Evolutionary conservation across 495 filamentous ascomycete species (phyloP).

Genomic region (Cercophora sp.): DNA sequence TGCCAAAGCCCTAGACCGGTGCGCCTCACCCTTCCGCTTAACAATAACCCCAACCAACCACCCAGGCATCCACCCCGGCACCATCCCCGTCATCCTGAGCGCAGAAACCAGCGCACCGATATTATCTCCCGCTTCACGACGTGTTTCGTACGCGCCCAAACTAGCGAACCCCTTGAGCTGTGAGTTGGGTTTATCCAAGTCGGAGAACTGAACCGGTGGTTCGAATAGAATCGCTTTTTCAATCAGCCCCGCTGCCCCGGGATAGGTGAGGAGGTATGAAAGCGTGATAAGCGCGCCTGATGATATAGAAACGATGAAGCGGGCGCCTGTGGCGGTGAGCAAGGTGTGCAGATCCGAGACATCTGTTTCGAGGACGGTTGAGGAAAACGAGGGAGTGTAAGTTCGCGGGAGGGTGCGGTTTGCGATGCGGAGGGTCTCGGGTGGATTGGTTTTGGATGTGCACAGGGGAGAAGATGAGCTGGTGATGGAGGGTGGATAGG

Average conservation of each 20-base stretch:
- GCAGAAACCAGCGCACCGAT: neutral
- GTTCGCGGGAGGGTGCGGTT: neutral
- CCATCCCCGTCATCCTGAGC: neutral
- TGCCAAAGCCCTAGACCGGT: neutral
- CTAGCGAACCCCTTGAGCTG: neutral
- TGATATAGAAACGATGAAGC: constrained; percentile 7
- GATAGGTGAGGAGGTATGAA: neutral
- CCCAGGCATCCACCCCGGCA: neutral
- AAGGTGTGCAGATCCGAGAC: constrained; percentile 8
- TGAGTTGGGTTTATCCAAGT: neutral
- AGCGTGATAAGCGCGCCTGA: constrained; percentile 13
- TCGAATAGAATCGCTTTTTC: constrained; percentile 1
- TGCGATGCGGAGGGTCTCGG: neutral
- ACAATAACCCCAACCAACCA: neutral
- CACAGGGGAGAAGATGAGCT: neutral
- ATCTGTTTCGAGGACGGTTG: constrained; percentile 10
- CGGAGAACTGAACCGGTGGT: neutral
- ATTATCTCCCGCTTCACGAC: neutral
- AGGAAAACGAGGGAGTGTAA: constrained; percentile 4
- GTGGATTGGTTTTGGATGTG: neutral
- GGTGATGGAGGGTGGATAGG: constrained; percentile 8
- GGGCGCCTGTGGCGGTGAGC: constrained; percentile 2
- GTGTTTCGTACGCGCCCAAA: neutral
- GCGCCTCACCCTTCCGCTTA: neutral
- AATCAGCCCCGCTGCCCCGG: neutral